Conservation (phyloP, 192 early-diverging fungal species). For the Phlyctochytrium arcticum region DNA sequence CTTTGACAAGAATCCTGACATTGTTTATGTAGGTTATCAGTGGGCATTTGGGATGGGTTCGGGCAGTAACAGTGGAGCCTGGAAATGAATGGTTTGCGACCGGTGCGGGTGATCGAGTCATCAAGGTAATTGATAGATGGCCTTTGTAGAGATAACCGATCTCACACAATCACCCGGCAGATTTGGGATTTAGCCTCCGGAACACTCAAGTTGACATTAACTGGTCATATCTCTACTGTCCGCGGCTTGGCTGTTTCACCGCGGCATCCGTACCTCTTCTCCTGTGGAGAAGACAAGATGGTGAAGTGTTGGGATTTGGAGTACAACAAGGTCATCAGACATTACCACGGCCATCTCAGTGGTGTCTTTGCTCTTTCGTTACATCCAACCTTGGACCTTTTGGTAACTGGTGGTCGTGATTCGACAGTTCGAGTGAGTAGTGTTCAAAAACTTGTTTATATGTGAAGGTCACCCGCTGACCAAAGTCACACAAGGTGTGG, state of each 20-base stretch:
- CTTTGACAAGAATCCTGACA: not conserved
- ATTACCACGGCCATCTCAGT: slow-evolving; percentile 96
- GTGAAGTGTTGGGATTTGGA: slow-evolving; percentile 99
- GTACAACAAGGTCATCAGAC: slow-evolving; percentile 97
- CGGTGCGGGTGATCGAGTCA: slow-evolving; percentile 94
- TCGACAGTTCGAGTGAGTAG: slow-evolving; percentile 80
- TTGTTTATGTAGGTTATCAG: slow-evolving; percentile 68
- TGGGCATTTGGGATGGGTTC: slow-evolving; percentile 97
- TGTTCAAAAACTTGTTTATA: not conserved
- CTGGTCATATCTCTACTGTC: slow-evolving; percentile 94
- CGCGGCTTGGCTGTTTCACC: slow-evolving; percentile 90
- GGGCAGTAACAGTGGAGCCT: slow-evolving; percentile 86
- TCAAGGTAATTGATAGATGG: slow-evolving; percentile 87
- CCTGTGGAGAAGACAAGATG: slow-evolving; percentile 96
- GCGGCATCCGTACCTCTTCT: slow-evolving; percentile 97
- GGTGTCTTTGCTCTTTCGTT: slow-evolving; percentile 88
- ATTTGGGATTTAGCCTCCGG: slow-evolving; percentile 99
- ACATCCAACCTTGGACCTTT: slow-evolving; percentile 91
- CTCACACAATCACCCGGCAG: too few relatives aligned
- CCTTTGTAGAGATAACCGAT: too few relatives aligned
- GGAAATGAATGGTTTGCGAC: slow-evolving; percentile 98
- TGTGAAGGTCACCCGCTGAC: not conserved
- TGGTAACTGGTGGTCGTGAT: slow-evolving; percentile 95
- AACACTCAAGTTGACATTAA: slow-evolving; percentile 88
- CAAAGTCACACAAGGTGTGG: slow-evolving; percentile 68